phyloP scores from a whole-genome alignment of 768 basidiomycete species.

The Podaxis carcinomalis region DNA sequence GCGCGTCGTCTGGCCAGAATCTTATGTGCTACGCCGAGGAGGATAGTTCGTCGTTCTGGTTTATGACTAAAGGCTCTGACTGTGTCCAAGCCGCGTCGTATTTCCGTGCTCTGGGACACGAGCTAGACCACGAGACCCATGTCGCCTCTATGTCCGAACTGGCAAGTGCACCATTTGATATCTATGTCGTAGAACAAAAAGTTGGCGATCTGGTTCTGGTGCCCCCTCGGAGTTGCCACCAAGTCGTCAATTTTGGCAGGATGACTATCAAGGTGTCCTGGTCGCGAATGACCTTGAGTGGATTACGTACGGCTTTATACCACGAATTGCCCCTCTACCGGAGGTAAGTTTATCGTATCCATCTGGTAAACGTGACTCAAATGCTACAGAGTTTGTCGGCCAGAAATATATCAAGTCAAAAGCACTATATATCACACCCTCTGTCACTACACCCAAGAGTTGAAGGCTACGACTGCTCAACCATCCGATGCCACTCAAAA shows the following conservation, averaged over 20 bases:
- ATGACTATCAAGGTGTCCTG: conserved; percentile 82
- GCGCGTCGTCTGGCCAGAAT: conserved; percentile 82
- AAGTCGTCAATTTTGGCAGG: conserved; percentile 78
- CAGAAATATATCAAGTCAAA: conserved; percentile 74
- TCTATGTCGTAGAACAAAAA: conserved; percentile 71
- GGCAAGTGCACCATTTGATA: conserved; percentile 56
- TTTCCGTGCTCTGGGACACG: conserved; percentile 51
- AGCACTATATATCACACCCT: conserved; percentile 57
- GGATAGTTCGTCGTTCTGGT: conserved; percentile 76
- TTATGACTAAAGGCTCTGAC: conserved; percentile 68
- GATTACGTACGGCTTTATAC: conserved; percentile 55
- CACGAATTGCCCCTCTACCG: conserved; percentile 79
- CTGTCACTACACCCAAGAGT: conserved; percentile 25
- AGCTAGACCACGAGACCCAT: conserved; percentile 73
- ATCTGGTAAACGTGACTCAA: background rate
- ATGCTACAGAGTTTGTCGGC: conserved; percentile 64
- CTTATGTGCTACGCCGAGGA: conserved; percentile 80
- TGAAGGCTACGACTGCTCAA: conserved; percentile 14
- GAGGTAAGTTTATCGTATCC: conserved; percentile 40
- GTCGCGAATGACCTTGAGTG: conserved; percentile 76
- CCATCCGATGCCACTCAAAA: background rate
- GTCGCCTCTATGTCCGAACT: conserved; percentile 61
- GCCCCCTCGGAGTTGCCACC: conserved; percentile 78
- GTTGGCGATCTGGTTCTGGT: conserved; percentile 78
- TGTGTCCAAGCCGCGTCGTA: conserved; percentile 52